phyloP scores from a whole-genome alignment of 176 grass and related monocot species.

The Elymus sibiricus region DNA sequence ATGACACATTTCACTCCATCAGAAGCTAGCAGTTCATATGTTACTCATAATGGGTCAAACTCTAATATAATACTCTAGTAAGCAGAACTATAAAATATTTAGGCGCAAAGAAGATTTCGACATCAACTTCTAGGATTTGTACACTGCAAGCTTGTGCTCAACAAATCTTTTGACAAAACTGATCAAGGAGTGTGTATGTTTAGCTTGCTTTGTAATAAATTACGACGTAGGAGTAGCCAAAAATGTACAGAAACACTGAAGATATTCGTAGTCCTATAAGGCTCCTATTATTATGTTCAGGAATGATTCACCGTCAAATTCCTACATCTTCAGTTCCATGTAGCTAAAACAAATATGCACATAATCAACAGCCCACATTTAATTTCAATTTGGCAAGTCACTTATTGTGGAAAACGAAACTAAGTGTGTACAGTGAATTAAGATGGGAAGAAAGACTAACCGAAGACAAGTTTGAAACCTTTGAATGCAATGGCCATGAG shows the following conservation, averaged over 20 bases:
- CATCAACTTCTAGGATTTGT: not conserved
- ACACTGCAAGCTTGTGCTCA: not conserved
- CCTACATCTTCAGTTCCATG: slow-evolving; percentile 1
- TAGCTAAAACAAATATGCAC: not conserved
- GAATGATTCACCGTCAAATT: not conserved
- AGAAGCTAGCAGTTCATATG: not conserved
- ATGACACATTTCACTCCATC: too few relatives aligned
- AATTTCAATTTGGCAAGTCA: not conserved
- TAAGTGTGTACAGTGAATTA: not conserved
- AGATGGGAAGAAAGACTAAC: not conserved
- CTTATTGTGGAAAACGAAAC: not conserved
- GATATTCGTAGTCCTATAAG: not conserved
- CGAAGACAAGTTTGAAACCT: not conserved
- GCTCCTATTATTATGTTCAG: not conserved
- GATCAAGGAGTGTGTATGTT: not conserved
- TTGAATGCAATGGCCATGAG: not conserved
- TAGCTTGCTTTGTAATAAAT: not conserved
- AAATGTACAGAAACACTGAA: not conserved
- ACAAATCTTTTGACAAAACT: not conserved
- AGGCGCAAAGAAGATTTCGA: not conserved
- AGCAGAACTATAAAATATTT: not conserved
- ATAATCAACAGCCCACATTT: not conserved
- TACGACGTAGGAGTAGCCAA: not conserved
- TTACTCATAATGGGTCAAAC: not conserved
- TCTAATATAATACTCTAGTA: not conserved